Conservation (phyloP, 495 filamentous ascomycete genomes). For the Pseudevernia furfuracea region DNA sequence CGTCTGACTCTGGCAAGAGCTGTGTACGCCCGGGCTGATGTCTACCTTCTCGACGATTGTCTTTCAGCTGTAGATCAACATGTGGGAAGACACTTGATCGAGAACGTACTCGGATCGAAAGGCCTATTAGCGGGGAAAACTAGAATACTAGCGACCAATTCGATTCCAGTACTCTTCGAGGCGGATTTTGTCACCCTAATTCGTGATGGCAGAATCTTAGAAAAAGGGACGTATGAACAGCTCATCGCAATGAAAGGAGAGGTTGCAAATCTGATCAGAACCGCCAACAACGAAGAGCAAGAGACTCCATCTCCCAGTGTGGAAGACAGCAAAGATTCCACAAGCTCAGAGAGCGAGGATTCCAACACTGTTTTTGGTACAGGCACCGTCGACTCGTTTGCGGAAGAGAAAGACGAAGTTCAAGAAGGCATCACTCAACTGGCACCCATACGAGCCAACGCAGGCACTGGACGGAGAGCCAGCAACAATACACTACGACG, state of each 20-base stretch:
- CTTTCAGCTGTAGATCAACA: constrained; percentile 97
- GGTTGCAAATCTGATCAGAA: constrained; percentile 76
- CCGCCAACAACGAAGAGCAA: constrained; percentile 58
- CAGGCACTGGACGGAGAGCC: constrained; percentile 44
- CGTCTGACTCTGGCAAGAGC: constrained; percentile 90
- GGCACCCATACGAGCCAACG: constrained; percentile 57
- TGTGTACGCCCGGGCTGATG: constrained; percentile 94
- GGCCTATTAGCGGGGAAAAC: constrained; percentile 83
- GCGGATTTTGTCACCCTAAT: constrained; percentile 79
- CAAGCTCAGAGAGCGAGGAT: constrained; percentile 47
- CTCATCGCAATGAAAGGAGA: constrained; percentile 89
- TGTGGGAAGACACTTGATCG: constrained; percentile 89
- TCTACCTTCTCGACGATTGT: constrained; percentile 91
- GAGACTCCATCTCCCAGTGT: constrained; percentile 50
- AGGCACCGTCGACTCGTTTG: constrained; percentile 30
- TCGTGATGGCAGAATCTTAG: constrained; percentile 73
- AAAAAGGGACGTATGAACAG: constrained; percentile 83
- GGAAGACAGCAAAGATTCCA: constrained; percentile 40
- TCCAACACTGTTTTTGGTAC: constrained; percentile 44
- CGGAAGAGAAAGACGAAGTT: constrained; percentile 60
- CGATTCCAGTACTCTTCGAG: constrained; percentile 84
- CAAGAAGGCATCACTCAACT: constrained; percentile 63
- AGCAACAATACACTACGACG: constrained; percentile 75
- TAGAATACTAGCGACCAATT: constrained; percentile 89
- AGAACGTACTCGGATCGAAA: constrained; percentile 78